Evolutionary conservation across 23 red algal species (phyloP).

Genomic region (Pyropia yezoensis): DNA sequence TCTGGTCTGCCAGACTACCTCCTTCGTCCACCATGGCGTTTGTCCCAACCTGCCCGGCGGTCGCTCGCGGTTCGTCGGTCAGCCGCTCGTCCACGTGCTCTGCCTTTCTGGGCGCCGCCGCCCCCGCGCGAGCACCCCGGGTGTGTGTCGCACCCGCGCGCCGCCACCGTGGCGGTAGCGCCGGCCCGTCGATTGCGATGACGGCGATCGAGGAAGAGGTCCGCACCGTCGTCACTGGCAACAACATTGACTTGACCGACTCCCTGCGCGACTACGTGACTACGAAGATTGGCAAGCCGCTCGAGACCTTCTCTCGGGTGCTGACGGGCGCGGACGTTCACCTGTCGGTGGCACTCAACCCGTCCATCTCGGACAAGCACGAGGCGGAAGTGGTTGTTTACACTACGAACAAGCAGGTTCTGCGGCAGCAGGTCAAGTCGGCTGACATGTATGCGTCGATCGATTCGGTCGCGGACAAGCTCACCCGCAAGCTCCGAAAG

Average conservation of each 20-base stretch:
- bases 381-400: slow-evolving; percentile 76
- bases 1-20: no score
- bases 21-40: no score
- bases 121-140: neutral
- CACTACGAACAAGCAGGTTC: slow-evolving; percentile 47
- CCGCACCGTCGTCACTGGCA: slow-evolving; percentile 45
- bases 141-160: no score
- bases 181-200: slow-evolving; percentile 8
- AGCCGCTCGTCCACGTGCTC: no score
- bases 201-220: slow-evolving; percentile 21
- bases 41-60: no score
- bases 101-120: slow-evolving; percentile 1
- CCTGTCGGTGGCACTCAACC: slow-evolving; percentile 89
- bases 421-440: slow-evolving; percentile 53
- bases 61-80: no score
- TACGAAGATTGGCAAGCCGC: slow-evolving; percentile 70
- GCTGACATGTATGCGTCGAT: slow-evolving; percentile 75
- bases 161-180: no score
- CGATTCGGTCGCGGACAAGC: slow-evolving; percentile 60
- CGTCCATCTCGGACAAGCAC: slow-evolving; percentile 48
- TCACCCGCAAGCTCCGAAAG: slow-evolving; percentile 71
- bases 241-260: slow-evolving; percentile 85
- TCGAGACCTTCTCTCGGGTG: slow-evolving; percentile 36
- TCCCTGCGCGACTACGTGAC: slow-evolving; percentile 62
- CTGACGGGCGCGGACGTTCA: slow-evolving; percentile 82